Evolutionary conservation across 768 basidiomycete genomes (phyloP), one percentile per base, ranked within the genome.

Genomic region (Royoungia palumana): DNA sequence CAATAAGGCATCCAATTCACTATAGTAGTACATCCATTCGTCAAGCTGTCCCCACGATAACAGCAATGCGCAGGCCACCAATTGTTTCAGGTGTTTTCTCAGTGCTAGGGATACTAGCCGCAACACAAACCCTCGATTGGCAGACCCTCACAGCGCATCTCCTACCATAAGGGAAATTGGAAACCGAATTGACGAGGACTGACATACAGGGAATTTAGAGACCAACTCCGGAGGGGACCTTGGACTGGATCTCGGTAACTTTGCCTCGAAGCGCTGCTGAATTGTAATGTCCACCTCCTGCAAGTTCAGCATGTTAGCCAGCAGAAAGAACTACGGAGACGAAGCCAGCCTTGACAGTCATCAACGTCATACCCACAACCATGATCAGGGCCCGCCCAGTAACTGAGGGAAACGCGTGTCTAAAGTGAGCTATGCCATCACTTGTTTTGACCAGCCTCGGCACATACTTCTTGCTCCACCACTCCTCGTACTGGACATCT

Each of bases 321-420:
- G 96, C 94, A 54, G 86, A 80, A 57, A 96, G 83, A 39, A 95
- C 80, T 8, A 95, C 94, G 50, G 86, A 85, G 61, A 97, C 94
- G 67, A 98, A 95, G 16, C 94, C 94, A 27, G 87, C 87, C 66
- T 94, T 87, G 56, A 99, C 96, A 27, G 96, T 99, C 1, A 87
- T 87, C 0, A 96, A 96, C 0, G 96, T 99, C 96, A 99, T 98
- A 50, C 96, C 96, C 41, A 94, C 95, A 34, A 99, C 94, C 96
- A 98, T 98, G 70, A 99, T 87, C 28, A 96, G 96, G 4, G 96
- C 85, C 72, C 98, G 59, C 93, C 92, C 36, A 99, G 70, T 37
- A 99, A 80, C 51, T 95, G 89, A 42, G 95, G 94, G 79, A 97
- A 95, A 5, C 93, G 88, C 0, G 95, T 97, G 68, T 99, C 94